Percentiles rank a stretch among this genome's conserved stretches.
phyloP scores from a whole-genome alignment of 352 stramenopile species.

The Aphanomyces invadans region DNA sequence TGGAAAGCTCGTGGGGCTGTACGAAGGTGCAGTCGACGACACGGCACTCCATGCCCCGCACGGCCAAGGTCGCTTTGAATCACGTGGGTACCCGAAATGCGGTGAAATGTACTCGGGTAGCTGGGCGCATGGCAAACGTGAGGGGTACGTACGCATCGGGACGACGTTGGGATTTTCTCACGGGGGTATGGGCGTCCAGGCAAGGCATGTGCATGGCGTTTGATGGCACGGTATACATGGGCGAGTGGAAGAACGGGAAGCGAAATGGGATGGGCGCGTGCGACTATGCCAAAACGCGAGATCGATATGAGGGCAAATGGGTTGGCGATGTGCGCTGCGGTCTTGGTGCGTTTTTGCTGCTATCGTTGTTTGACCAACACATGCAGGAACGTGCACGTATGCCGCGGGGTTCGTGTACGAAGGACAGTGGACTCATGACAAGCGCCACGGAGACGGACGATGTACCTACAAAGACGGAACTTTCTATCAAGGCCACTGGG shows the following conservation, averaged over 20 bases:
- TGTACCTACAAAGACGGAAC: slow-evolving; percentile 69
- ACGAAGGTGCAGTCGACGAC: slow-evolving; percentile 18
- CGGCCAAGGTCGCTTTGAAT: slow-evolving; percentile 34
- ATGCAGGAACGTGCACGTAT: slow-evolving; percentile 36
- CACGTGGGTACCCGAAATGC: slow-evolving; percentile 32
- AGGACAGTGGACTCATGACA: slow-evolving; percentile 72
- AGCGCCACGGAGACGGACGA: slow-evolving; percentile 64
- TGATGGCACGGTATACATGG: slow-evolving; percentile 77
- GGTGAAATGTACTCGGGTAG: slow-evolving; percentile 46
- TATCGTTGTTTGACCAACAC: neutral
- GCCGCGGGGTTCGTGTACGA: slow-evolving; percentile 66
- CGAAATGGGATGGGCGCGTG: slow-evolving; percentile 77
- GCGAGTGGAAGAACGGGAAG: slow-evolving; percentile 77
- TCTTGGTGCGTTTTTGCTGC: slow-evolving; percentile 25
- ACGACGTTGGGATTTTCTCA: neutral
- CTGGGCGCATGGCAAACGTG: slow-evolving; percentile 43
- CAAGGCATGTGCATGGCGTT: slow-evolving; percentile 41
- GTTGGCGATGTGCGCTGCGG: slow-evolving; percentile 65
- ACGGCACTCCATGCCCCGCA: slow-evolving; percentile 33
- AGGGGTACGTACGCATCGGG: slow-evolving; percentile 25
- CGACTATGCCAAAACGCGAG: slow-evolving; percentile 42
- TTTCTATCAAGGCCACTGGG: slow-evolving; percentile 80
- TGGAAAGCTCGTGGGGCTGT: slow-evolving; percentile 35
- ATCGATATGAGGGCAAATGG: slow-evolving; percentile 80
- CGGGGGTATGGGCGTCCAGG: neutral